Evolutionary conservation across 2,329 filamentous ascomycete species (phyloP), one percentile per base, ranked within the genome.

Genomic region (Orbilia oligospora): DNA sequence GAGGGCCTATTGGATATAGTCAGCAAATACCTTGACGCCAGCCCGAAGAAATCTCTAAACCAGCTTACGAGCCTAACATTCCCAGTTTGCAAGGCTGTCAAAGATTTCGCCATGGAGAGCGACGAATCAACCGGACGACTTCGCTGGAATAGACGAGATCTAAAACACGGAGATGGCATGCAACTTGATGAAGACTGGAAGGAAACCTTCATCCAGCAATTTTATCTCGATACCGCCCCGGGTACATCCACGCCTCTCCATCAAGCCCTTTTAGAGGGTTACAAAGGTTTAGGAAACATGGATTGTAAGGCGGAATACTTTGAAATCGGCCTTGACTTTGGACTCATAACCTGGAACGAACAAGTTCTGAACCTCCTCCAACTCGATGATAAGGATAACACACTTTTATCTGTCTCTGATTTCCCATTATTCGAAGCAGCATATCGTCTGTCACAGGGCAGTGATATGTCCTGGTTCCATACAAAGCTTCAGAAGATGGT

Each of bases 401-500:
- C 14, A 8, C 33, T 58, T 41, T 20, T 78, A 8, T 33, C 73
- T 5, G 22, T 61, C 5, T 30, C 27, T 2, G 38, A 49, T 9
- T 71, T 78, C 33, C 36, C 51, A 22, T 48, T 78, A 0, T 72
- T 78, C 22, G 68, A 78, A 46, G 63, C 68, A 3, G 68, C 68
- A 14, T 78, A 78, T 33, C 22, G 75, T 12, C 41, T 65, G 9
- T 71, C 75, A 5, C 53, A 69, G 36, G 75, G 75, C 8, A 55
- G 51, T 8, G 68, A 78, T 67, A 55, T 63, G 55, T 27, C 46
- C 0, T 78, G 75, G 75, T 78, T 78, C 22, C 61, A 67, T 55
- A 27, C 51, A 10, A 44, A 58, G 30, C 24, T 78, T 12, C 69
- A 72, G 22, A 51, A 51, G 63, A 69, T 71, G 53, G 68, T 78